Evolutionary conservation across 2,329 filamentous ascomycete genomes (phyloP).

Genomic region (Lecanicillium sp.): DNA sequence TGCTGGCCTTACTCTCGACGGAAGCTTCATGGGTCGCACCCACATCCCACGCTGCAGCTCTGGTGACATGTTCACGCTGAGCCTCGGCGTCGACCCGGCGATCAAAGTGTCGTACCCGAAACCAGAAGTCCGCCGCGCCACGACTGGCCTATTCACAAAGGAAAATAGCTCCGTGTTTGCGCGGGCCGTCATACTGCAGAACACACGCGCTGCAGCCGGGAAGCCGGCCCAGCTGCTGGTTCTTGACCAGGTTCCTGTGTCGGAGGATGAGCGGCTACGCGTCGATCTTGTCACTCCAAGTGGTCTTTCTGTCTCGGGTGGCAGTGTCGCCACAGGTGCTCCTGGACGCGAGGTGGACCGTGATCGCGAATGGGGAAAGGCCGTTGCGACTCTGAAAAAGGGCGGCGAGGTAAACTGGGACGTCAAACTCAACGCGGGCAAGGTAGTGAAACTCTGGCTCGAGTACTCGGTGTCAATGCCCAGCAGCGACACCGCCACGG

Average conservation of each 20-base stretch:
- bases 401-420: constrained; percentile 52
- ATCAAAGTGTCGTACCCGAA: constrained; percentile 45
- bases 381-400: constrained; percentile 45
- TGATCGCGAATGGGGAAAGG: constrained; percentile 43
- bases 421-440: constrained; percentile 48
- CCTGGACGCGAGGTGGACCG: constrained; percentile 22
- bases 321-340: constrained; percentile 26
- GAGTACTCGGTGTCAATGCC: constrained; percentile 57
- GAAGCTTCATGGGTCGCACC: constrained; percentile 50
- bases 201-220: constrained; percentile 31
- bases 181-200: constrained; percentile 37
- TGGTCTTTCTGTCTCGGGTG: constrained; percentile 32
- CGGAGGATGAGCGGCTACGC: constrained; percentile 46
- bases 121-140: constrained; percentile 41
- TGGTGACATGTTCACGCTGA: constrained; percentile 41
- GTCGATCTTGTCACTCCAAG: constrained; percentile 40
- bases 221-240: constrained; percentile 38
- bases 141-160: constrained; percentile 41
- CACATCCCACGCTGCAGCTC: constrained; percentile 44
- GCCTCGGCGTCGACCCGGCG: constrained; percentile 48
- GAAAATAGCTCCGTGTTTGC: constrained; percentile 40
- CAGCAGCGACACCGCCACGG: constrained; percentile 28
- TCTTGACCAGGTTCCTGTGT: constrained; percentile 50
- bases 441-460: constrained; percentile 47
- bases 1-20: constrained; percentile 54